Evolutionary conservation across 768 basidiomycete genomes (phyloP), one percentile per base, ranked within the genome.

Genomic region (Psilocybe cubensis): DNA sequence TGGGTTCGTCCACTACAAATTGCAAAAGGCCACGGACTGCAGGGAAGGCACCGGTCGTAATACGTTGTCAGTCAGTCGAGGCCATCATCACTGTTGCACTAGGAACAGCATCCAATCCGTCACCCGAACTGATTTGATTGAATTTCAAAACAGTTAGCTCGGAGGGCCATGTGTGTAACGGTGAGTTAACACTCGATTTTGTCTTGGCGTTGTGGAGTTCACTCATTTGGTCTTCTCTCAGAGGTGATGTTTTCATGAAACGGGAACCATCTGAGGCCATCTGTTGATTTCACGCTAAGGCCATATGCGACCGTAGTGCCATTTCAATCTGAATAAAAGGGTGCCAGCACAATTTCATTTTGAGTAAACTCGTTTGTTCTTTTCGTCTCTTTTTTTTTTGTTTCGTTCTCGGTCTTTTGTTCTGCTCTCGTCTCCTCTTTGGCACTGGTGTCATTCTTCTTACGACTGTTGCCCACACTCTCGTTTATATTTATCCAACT

Each of bases 381-480:
- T 14, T 40, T 21, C 48, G 21, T 31, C 50, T 40, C 43, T 43
- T 59, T 50, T 18, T n/a, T 33, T 18, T 55, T 47, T 31, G 12
- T 29, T 51, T 55, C 21, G 10, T 38, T 23, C 48, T 45, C 33
- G 51, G 54, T 54, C 18, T 33, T 59, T 38, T 14, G 33, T 11
- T 54, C n/a, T 52, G 14, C 44, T 47, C 24, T 27, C 24, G 48
- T 35, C 27, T 53, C 33, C 31, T 57, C 59, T 56, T 35, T 25
- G 46, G 60, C 56, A 59, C 64, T 56, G 64, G 64, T 60, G 61
- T 65, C 64, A 53, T 24, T 51, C 24, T 51, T 28, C 21, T 35
- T 51, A 41, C 28, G 21, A 52, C 46, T 50, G 48, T 20, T 53
- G 42, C 35, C 10, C 33, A 48, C 49, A 49, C 52, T 54, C 42